Evolutionary conservation across 257 asterid genomes (phyloP).

Genomic region (Fraxinus excelsior): DNA sequence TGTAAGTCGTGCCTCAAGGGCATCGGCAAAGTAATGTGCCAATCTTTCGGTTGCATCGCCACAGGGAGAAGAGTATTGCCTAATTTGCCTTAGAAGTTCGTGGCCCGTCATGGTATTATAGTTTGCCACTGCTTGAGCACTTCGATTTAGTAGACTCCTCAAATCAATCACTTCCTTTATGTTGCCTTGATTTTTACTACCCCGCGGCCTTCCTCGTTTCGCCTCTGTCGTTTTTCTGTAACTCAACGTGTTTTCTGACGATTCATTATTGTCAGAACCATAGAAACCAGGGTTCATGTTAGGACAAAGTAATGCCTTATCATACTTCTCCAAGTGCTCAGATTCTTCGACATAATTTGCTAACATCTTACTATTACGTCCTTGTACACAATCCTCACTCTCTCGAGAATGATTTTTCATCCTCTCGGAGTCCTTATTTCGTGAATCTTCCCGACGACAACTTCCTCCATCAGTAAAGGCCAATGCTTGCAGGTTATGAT

Average conservation of each 20-base stretch:
- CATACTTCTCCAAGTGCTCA: conserved; percentile 19
- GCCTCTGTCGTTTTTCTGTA: conserved; percentile 7
- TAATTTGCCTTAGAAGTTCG: conserved; percentile 28
- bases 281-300: conserved; percentile 28
- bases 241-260: background rate
- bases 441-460: background rate
- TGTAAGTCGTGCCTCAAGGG: conserved; percentile 40
- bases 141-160: conserved; percentile 27
- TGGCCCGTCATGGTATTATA: conserved; percentile 20
- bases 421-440: background rate
- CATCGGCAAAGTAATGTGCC: conserved; percentile 38
- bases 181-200: conserved; percentile 14
- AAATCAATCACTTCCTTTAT: conserved; percentile 34
- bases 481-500: background rate
- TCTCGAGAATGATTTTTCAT: conserved; percentile 18
- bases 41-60: conserved; percentile 42
- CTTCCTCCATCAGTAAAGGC: background rate
- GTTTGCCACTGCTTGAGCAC: conserved; percentile 36
- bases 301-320: conserved; percentile 27
- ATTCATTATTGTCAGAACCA: background rate
- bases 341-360: conserved; percentile 24
- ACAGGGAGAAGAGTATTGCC: conserved; percentile 38
- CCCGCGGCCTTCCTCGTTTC: conserved; percentile 41
- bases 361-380: conserved; percentile 15
- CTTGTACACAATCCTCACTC: background rate